Evolutionary conservation across 2,329 filamentous ascomycete genomes (phyloP), one percentile per base, ranked within the genome.

Genomic region (Exutisphaerella laricina): DNA sequence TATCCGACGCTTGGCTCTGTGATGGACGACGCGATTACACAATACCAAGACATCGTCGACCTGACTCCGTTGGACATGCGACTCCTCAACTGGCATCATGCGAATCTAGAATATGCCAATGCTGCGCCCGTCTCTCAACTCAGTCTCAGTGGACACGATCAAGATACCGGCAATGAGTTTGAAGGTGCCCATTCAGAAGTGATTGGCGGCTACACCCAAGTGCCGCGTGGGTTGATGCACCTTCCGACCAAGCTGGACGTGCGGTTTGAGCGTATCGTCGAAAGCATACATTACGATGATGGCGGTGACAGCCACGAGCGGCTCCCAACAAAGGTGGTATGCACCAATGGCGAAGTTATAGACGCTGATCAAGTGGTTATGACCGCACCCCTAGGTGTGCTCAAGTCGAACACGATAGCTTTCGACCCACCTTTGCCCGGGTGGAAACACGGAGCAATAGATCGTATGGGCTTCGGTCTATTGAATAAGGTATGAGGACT

Each of bases 41-140:
- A 97, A 63, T 98, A 95, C 62, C 83, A 85, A 58, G 73, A 77
- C 22, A 77, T 98, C 36, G 75, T 97, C 20, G 83, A 94, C 45
- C 69, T 98, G 39, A 86, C 81, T 10, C 78, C 89, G 1, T 85
- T 88, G 60, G 92, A 98, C 58, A 82, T 94, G 65, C 80, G 92
- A 33, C 72, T 98, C 12, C 76, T 97, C 58, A 98, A 96, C 60
- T 98, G 92, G 92, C 94, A 98, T 65, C 85, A 96, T 63, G 94
- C 94, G 52, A 98, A 98, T 60, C 75, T 98, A 10, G 92, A 98
- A 65, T 98, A 98, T 61, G 94, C 90, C 50, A 98, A 97, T 63
- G 92, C 92, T 2, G 86, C 82, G 2, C 94, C 88, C 53, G 80
- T 95, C 41, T 82, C 85, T 52, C 84, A 85, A 50, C 77, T 98